These are phyloP conservation scores for Scleroderma bovista DNA, from an alignment of 768 basidiomycete species.

Conservation along the genomic window DNA sequence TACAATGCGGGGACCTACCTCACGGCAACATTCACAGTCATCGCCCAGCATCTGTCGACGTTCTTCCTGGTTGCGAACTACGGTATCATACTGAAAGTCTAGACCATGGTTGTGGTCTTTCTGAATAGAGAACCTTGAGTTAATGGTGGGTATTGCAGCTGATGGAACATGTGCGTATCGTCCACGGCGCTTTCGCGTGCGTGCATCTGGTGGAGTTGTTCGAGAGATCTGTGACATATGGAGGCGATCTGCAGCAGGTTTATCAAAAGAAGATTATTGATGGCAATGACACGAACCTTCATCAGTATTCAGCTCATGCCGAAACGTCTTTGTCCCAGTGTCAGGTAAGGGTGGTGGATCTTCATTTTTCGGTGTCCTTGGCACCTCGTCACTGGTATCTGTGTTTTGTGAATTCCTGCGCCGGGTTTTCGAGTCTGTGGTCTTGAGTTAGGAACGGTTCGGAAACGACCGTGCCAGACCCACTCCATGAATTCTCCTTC, in stretches of 20 bases:
- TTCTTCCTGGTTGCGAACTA: slow-evolving; percentile 61
- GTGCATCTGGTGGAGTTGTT: slow-evolving; percentile 7
- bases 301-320: neutral
- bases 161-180: slow-evolving; percentile 46
- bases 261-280: neutral
- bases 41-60: slow-evolving; percentile 63
- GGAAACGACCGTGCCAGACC: neutral
- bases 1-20: slow-evolving; percentile 39
- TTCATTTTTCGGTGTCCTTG: neutral
- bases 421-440: slow-evolving; percentile 1
- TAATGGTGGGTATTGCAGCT: slow-evolving; percentile 43
- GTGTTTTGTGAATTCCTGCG: slow-evolving; percentile 16
- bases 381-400: slow-evolving; percentile 5
- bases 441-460: neutral
- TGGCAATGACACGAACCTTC: slow-evolving; percentile 8
- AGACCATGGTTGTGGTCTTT: slow-evolving; percentile 59
- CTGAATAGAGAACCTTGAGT: slow-evolving; percentile 62
- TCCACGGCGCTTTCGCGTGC: slow-evolving; percentile 49
- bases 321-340: neutral
- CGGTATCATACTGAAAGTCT: slow-evolving; percentile 67
- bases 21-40: slow-evolving; percentile 80
- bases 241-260: slow-evolving; percentile 6
- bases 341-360: neutral
- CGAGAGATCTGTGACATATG: slow-evolving; percentile 10
- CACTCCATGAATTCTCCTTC: slow-evolving; percentile 4